Evolutionary conservation across 2,329 filamentous ascomycete species (phyloP).

Genomic region (Fusarium sp.): DNA sequence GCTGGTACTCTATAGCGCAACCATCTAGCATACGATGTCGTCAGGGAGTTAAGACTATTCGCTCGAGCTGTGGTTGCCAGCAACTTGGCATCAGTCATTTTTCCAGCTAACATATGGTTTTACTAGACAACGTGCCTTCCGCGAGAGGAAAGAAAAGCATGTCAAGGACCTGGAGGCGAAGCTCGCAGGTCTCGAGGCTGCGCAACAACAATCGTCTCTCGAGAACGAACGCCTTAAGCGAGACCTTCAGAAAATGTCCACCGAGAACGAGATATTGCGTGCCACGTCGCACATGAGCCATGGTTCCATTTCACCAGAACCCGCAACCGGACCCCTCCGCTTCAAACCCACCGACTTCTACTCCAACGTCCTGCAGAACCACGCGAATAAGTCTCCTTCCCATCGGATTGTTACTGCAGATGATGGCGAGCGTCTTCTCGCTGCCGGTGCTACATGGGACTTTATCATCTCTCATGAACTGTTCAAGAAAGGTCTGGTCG

Average conservation of each 20-base stretch:
- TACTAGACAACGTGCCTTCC: constrained; percentile 90
- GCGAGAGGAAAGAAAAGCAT: constrained; percentile 94
- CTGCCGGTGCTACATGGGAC: constrained; percentile 89
- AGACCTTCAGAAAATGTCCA: constrained; percentile 85
- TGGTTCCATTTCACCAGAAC: constrained; percentile 61
- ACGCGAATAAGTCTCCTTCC: constrained; percentile 74
- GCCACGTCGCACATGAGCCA: constrained; percentile 74
- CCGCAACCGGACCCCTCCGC: constrained; percentile 76
- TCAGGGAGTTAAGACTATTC: background rate
- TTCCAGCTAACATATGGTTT: constrained; percentile 32
- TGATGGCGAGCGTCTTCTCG: constrained; percentile 78
- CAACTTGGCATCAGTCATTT: background rate
- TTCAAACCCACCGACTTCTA: constrained; percentile 83
- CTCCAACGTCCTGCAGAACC: constrained; percentile 72
- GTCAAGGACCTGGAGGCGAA: constrained; percentile 94
- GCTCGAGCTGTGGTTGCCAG: background rate
- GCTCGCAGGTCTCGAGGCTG: constrained; percentile 81
- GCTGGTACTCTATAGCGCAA: background rate
- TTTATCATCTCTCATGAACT: constrained; percentile 85
- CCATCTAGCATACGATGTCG: background rate
- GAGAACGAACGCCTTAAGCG: constrained; percentile 92
- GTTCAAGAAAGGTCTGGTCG: constrained; percentile 82
- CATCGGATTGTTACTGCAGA: constrained; percentile 79
- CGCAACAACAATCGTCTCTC: constrained; percentile 78
- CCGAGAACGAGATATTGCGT: constrained; percentile 93